Conservation (phyloP, 2,329 filamentous ascomycete species). For the Cytospora paraplurivora region DNA sequence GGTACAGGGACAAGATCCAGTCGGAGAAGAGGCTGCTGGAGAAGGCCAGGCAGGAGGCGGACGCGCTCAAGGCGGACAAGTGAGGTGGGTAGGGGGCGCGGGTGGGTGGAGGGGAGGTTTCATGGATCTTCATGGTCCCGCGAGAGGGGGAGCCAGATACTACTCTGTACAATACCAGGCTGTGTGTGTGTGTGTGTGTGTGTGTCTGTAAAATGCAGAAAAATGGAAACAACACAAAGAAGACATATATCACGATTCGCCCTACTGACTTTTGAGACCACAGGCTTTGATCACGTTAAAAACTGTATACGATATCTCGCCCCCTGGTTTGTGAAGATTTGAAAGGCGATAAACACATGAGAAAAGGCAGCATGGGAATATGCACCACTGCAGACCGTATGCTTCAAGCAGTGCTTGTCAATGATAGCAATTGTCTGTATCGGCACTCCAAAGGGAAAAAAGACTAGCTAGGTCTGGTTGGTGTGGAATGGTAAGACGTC, state of each 20-base stretch:
- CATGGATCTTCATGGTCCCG: neutral
- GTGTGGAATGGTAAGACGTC: too few species aligned
- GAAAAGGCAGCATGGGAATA: too few species aligned
- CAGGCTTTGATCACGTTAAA: neutral
- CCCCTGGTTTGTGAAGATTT: too few species aligned
- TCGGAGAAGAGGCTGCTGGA: conserved; percentile 62
- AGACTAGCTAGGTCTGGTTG: too few species aligned
- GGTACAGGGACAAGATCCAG: conserved; percentile 58
- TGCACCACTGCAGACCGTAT: too few species aligned
- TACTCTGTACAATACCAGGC: neutral
- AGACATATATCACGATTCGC: neutral
- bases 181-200: neutral
- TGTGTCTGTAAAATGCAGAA: neutral
- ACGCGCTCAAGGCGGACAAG: conserved; percentile 43
- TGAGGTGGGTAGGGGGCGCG: neutral
- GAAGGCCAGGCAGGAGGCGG: conserved; percentile 55
- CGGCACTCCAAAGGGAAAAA: too few species aligned
- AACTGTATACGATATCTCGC: neutral
- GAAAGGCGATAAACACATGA: too few species aligned
- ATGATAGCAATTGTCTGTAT: too few species aligned
- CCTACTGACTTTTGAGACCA: neutral
- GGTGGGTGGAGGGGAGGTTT: neutral
- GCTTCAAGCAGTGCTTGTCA: too few species aligned
- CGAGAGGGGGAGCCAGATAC: neutral
- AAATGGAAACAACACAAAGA: neutral